Evolutionary conservation across 2,329 filamentous ascomycete genomes (phyloP).

Genomic region (Colletotrichum echinochloae): DNA sequence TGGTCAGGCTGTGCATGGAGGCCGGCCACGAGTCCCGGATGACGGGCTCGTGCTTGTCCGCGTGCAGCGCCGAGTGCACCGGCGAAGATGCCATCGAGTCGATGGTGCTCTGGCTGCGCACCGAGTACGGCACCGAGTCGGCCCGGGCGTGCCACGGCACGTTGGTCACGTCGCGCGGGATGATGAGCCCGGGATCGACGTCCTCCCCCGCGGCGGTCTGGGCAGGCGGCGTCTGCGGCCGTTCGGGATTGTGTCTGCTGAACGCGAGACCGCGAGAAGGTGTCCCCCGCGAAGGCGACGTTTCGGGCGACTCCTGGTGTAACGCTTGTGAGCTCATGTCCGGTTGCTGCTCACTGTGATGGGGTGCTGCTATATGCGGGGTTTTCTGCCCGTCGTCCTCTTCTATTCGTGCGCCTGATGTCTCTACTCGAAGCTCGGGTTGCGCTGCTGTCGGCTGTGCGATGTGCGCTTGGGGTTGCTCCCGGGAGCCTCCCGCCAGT

Average conservation of each 20-base stretch:
- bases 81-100: constrained; percentile 51
- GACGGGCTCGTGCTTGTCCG: constrained; percentile 49
- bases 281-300: constrained; percentile 20
- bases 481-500: neutral
- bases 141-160: constrained; percentile 48
- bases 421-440: constrained; percentile 11
- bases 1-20: constrained; percentile 31
- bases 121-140: constrained; percentile 50
- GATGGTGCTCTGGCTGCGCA: constrained; percentile 51
- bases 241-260: constrained; percentile 46
- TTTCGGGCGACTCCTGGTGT: constrained; percentile 36
- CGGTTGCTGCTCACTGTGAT: constrained; percentile 31
- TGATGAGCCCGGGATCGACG: constrained; percentile 41
- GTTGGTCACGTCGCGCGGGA: constrained; percentile 50
- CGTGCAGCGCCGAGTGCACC: constrained; percentile 43
- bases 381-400: constrained; percentile 33
- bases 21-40: constrained; percentile 50
- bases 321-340: constrained; percentile 42
- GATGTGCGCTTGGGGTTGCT: neutral
- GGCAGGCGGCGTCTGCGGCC: constrained; percentile 42
- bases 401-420: constrained; percentile 2
- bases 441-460: constrained; percentile 8
- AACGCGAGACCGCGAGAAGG: constrained; percentile 44
- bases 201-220: constrained; percentile 23
- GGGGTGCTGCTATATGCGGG: constrained; percentile 38